These are phyloP conservation scores for Clarireedia sp. DNA, from an alignment of 2,329 filamentous ascomycete species.

Conservation along the genomic window DNA sequence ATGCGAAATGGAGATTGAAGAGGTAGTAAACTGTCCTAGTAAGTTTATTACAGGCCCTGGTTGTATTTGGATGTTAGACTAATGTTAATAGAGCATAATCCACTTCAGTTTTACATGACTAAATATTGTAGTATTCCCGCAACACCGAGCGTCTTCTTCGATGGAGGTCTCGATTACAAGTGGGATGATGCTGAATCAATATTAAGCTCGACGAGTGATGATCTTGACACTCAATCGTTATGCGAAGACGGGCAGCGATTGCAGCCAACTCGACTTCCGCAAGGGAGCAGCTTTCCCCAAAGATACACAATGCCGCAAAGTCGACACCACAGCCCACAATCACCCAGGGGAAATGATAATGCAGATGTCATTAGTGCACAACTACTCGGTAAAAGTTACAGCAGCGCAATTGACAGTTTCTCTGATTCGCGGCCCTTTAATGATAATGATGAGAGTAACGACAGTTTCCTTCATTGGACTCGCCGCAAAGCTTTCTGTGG, in stretches of 20 bases:
- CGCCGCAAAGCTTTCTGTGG: no score
- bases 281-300: neutral
- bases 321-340: no score
- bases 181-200: slow-evolving; percentile 20
- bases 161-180: slow-evolving; percentile 37
- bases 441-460: no score
- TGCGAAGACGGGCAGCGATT: neutral
- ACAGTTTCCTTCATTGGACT: no score
- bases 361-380: no score
- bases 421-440: no score
- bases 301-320: neutral
- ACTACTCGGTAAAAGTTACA: no score
- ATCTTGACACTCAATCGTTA: neutral
- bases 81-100: neutral
- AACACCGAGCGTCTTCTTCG: slow-evolving; percentile 39
- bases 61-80: neutral
- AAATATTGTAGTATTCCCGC: slow-evolving; percentile 28
- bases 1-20: neutral
- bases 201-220: neutral
- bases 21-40: neutral
- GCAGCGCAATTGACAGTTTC: no score
- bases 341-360: no score
- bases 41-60: neutral
- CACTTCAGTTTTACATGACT: slow-evolving; percentile 1
- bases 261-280: neutral